Base-by-base conservation (phyloP, 2,329 filamentous ascomycete species). In the Blumeriella jaapii region DNA sequence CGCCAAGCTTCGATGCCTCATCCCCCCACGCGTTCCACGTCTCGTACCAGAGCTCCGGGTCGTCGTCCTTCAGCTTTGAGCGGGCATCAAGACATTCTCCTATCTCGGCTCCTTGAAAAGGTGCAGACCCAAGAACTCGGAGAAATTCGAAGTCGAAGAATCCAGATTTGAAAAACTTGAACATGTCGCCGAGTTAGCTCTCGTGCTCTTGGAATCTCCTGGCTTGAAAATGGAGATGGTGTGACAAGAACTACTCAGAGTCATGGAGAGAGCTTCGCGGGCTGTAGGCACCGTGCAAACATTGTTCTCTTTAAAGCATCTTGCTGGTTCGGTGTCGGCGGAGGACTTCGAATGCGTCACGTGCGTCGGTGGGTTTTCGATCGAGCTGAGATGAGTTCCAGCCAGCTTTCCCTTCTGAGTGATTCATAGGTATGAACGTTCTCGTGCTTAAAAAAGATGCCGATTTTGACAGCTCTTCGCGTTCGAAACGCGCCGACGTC, bases 111-210 rank as follows among this genome's bases (percentile, higher is more conserved):
- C 63, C 63, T 3, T 53, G 54, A 10, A 43, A 46, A 0, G 54
- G 48, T 0, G 61, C 52, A 2, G 46, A 59, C 28, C 55, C 58
- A 4, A 66, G 55, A 15, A 67, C 31, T 4, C 64, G 59, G 9
- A 61, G 31, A 4, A 52, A 45, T 42, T 67, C 63, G 40, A 67
- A 66, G 42, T 65, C 49, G 54, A 61, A 64, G 37, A 63, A 62
- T 13, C 36, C 34, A 8, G 34, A 40, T 33, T 40, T 35, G 35
- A 44, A 44, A 29, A 41, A 41, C 23, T 41, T 37, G 27, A 38
- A 38, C 34, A 41, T 41, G 7, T 33, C 29, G 30, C 14, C 12
- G 12, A 13, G 3, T 8, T 24, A n/a, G n/a, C n/a, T n/a, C n/a
- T n/a, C 11, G 13, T 38, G 11, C 23, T 33, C 10, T 23, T 15